Evolutionary conservation across 202 grass and related monocot species (phyloP).

Genomic region (Zizania palustris): DNA sequence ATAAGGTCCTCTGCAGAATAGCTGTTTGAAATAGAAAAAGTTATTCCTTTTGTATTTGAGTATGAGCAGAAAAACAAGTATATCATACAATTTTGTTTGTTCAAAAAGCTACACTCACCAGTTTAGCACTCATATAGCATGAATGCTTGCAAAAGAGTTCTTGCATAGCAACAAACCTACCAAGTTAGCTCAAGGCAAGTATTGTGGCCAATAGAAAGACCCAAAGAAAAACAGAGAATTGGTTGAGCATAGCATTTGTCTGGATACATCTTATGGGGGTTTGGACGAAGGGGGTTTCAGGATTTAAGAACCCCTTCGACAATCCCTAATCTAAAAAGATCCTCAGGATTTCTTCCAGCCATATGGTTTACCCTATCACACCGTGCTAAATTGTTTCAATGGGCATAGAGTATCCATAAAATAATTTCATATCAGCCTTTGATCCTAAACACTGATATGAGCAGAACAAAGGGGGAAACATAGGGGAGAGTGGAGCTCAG

Average conservation of each 20-base stretch:
- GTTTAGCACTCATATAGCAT: neutral
- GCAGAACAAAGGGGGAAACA: too few species aligned
- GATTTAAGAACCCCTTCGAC: neutral
- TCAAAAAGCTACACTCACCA: neutral
- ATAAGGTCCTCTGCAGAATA: neutral
- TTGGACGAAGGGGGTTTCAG: neutral
- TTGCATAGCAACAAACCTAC: neutral
- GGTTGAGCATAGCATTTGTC: neutral
- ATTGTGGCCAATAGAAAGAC: neutral
- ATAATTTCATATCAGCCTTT: neutral
- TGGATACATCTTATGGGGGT: neutral
- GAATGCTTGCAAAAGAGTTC: neutral
- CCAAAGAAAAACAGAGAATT: neutral
- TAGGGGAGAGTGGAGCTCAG: too few species aligned
- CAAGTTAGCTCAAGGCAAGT: neutral
- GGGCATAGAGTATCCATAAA: neutral
- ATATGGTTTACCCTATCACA: neutral
- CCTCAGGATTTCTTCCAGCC: neutral
- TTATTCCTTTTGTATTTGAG: neutral
- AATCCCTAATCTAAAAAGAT: neutral
- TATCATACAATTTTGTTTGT: neutral
- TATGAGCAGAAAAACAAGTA: neutral
- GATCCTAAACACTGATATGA: neutral
- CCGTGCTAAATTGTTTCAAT: neutral
- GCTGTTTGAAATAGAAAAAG: neutral